Evolutionary conservation across 2,329 filamentous ascomycete genomes (phyloP), one percentile per base, ranked within the genome.

Genomic region (Sarocladiaceae sp.): DNA sequence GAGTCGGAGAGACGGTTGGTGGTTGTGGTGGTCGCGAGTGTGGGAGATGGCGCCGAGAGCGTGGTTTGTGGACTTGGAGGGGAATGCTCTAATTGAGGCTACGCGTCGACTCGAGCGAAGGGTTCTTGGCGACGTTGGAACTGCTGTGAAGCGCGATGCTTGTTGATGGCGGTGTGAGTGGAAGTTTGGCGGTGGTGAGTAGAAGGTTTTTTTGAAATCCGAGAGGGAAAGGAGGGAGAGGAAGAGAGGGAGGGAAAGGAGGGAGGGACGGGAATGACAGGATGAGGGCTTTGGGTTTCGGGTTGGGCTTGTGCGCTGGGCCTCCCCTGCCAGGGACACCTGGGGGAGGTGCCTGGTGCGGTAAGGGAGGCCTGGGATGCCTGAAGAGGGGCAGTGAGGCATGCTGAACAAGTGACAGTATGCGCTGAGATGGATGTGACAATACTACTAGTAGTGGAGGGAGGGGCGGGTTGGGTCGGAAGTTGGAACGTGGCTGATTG

Each of bases 241-340:
- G 19, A 24, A 16, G 15, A 41, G 15, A 29, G n/a, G 23, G 15
- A 29, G n/a, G n/a, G 33, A 35, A 20, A 20, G 7, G 15, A 19
- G 16, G 24, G 20, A 24, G 37, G 37, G 20, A 19, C 15, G 16
- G 24, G 20, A 24, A 24, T 21, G 20, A 19, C 15, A 41, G 37
- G 23, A 24, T 24, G 37, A 41, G 37, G 37, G 23, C 37, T 41
- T 41, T 41, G 37, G 34, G 23, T 29, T 41, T 41, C 37, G 37
- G 37, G 37, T 24, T 41, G 37, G n/a, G n/a, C n/a, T n/a, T n/a
- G n/a, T n/a, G n/a, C n/a, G n/a, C n/a, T n/a, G n/a, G n/a, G n/a
- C n/a, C n/a, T n/a, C n/a, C n/a, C n/a, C n/a, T n/a, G n/a, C n/a
- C n/a, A n/a, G n/a, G n/a, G n/a, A n/a, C n/a, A n/a, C n/a, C n/a